Percentiles rank a stretch among this genome's conserved stretches.
Conservation (phyloP, 164 flowering plant species). For the Dillenia turbinata region DNA sequence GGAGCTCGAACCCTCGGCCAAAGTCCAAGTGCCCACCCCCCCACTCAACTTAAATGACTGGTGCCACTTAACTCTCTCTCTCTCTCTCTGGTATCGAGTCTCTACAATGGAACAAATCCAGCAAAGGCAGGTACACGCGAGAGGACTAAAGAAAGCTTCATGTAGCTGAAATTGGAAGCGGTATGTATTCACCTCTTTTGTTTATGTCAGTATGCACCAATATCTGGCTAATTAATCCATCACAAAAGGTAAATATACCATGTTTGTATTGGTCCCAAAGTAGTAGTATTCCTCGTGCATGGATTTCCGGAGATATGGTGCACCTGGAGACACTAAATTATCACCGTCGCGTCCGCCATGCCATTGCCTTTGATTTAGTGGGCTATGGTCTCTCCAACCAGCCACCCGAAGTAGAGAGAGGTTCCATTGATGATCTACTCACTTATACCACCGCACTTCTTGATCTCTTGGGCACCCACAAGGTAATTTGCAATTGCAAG, state of each 20-base stretch:
- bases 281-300: constrained; percentile 50
- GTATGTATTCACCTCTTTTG: neutral
- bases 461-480: constrained; percentile 26
- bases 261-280: constrained; percentile 20
- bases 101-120: constrained; percentile 42
- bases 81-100: too few relatives aligned
- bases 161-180: constrained; percentile 48
- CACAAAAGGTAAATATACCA: constrained; percentile 20
- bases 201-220: neutral
- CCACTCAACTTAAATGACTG: too few relatives aligned
- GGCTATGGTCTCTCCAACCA: constrained; percentile 45
- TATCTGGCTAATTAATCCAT: neutral
- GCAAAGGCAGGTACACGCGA: constrained; percentile 32
- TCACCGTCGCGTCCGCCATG: constrained; percentile 30
- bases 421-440: constrained; percentile 30
- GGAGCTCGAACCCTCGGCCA: too few relatives aligned
- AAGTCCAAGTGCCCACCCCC: too few relatives aligned
- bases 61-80: too few relatives aligned
- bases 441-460: constrained; percentile 31
- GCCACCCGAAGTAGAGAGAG: constrained; percentile 12
- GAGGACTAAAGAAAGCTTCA: constrained; percentile 42
- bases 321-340: constrained; percentile 68
- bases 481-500: constrained; percentile 22
- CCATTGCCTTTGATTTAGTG: constrained; percentile 37
- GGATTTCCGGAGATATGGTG: constrained; percentile 75